Base-by-base conservation (phyloP, 2,329 filamentous ascomycete genomes). In the Phaeosphaeria sp. region DNA sequence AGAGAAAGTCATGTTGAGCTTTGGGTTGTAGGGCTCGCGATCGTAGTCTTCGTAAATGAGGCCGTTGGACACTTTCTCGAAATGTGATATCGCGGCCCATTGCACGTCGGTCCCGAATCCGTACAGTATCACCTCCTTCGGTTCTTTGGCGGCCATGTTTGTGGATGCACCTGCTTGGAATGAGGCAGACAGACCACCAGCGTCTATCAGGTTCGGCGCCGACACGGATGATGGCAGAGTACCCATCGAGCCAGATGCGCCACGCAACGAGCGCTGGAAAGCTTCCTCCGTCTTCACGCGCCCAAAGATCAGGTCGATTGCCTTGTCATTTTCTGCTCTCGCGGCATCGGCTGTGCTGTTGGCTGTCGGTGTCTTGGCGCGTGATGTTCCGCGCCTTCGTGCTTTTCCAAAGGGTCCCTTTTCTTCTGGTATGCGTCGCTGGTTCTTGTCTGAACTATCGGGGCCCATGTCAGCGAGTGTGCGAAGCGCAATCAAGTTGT, bases 31-130 rank as follows among this genome's bases (percentile, higher is more conserved):
- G n/a, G 94, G 90, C 63, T 91, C 89, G 61, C 94, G 89, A 9
- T 93, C 88, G 77, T 98, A 98, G 78, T 97, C 93, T 79, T 98
- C 94, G 77, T 93, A 93, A 73, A 97, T 92, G 62, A 87, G 81
- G 23, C 93, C 93, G 30, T 80, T 78, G 6, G 91, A 94, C 43
- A 96, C 88, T 59, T 89, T 86, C 80, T 97, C 94, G 79, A 90
- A 98, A 78, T 92, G 91, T 66, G 90, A 88, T 67, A 98, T 89
- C 33, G 93, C 93, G 25, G 93, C 92, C 85, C 95, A 97, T 72
- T 88, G 85, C 7, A 77, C 74, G 4, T 85, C 82, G 84, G 78
- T 89, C 80, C 76, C 87, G 78, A 93, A 97, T 27, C 94, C 94
- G 66, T 93, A 91, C 17, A 98, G 83, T 54, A 97, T 87, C 62